Evolutionary conservation across 2,329 filamentous ascomycete species (phyloP), one percentile per base, ranked within the genome.

Genomic region (Seiridium unicorne): DNA sequence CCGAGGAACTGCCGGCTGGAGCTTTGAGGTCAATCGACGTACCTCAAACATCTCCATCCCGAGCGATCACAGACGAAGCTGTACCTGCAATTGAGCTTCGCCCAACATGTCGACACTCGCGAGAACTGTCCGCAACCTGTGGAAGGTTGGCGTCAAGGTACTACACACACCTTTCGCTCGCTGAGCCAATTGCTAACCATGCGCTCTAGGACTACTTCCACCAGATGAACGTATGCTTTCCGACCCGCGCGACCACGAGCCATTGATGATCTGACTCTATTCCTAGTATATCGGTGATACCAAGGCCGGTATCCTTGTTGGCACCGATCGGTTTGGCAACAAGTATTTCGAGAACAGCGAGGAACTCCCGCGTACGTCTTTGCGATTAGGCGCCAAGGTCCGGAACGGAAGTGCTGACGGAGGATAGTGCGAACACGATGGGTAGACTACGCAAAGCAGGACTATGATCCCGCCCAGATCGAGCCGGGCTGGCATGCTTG

Each of bases 401-500:
- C 18, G 18, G 18, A 26, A 26, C 18, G 18, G 18, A 26, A 26
- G 18, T 26, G 13, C 38, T 42, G 38, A 42, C 38, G 38, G 38
- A 18, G 3, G 10, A 58, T 69, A 95, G 93, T 97, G 70, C 90
- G 94, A 72, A 97, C 93, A 69, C 88, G 93, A 83, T 99, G 96
- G 95, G 91, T 99, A 65, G 93, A 98, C 78, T 99, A 96, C 84
- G 94, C 92, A 80, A 84, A 91, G 76, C 83, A 91, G 70, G 92
- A 98, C 76, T 91, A 84, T 73, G 91, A 95, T 70, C 82, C 91
- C 85, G 86, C 86, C 61, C 92, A 97, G 58, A 91, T 97, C 70
- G 94, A 98, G 78, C 93, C 94, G 55, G 91, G 94, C 77, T 99
- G 95, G 95, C 95, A 98, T 79, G 92, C 91, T 36, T 99, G 95